Conservation (phyloP, 1,284 basidiomycete genomes). For the Xerocomus nothofagi region DNA sequence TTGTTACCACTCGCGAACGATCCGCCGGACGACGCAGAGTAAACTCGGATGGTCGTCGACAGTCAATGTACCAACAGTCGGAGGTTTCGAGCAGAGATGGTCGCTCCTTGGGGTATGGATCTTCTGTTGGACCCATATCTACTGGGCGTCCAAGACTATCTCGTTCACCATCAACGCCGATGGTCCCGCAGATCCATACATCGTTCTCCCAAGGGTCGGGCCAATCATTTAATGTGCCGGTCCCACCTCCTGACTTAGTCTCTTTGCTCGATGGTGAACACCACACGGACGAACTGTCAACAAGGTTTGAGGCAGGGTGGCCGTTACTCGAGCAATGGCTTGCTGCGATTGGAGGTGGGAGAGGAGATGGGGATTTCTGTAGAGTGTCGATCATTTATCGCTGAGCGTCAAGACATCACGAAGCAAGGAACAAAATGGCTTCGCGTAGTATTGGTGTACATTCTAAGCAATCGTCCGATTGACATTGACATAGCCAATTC, state of each 20-base stretch:
- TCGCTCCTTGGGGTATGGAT: constrained; percentile 24
- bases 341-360: constrained; percentile 57
- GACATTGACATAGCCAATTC: constrained; percentile 73
- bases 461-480: constrained; percentile 67
- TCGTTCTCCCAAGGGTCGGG: constrained; percentile 29
- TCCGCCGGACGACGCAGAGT: constrained; percentile 27
- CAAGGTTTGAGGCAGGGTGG: constrained; percentile 83
- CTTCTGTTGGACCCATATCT: constrained; percentile 26
- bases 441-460: constrained; percentile 1
- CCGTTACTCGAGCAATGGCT: constrained; percentile 79
- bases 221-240: constrained; percentile 13
- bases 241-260: constrained; percentile 56
- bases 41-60: constrained; percentile 32
- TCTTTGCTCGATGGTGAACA: constrained; percentile 81
- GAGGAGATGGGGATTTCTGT: constrained; percentile 48
- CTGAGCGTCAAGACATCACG: constrained; percentile 12
- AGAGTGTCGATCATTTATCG: constrained; percentile 52
- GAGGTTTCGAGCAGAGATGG: constrained; percentile 26
- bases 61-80: constrained; percentile 25
- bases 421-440: background rate
- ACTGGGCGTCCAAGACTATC: constrained; percentile 47
- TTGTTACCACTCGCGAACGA: constrained; percentile 17
- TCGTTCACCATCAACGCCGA: constrained; percentile 44
- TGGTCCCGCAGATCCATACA: constrained; percentile 34
- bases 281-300: constrained; percentile 89